Conservation (phyloP, 441 rosid species). For the Pelargonium myrrhifolium region DNA sequence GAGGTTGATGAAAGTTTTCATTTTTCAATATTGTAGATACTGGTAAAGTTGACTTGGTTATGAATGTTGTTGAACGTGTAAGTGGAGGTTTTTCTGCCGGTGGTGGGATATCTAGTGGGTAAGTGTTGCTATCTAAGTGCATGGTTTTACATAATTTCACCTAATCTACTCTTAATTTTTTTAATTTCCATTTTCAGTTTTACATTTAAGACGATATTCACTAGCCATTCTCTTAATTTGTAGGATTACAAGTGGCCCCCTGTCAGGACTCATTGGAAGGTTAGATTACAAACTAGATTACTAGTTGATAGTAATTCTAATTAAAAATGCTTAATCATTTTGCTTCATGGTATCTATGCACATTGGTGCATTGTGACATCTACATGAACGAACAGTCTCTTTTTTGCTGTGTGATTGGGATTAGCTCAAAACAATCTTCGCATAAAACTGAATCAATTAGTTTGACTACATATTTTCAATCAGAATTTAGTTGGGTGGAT, state of each 20-base stretch:
- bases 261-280: constrained; percentile 88
- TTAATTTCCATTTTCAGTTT: constrained; percentile 11
- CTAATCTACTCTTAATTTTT: constrained; percentile 11
- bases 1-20: neutral
- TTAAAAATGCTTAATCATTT: neutral
- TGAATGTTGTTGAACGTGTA: constrained; percentile 20
- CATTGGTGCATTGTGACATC: too few relatives aligned
- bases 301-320: neutral
- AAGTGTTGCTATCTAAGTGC: constrained; percentile 26
- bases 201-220: constrained; percentile 9
- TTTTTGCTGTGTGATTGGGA: too few relatives aligned
- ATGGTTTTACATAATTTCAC: constrained; percentile 5
- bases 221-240: constrained; percentile 20
- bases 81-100: constrained; percentile 26
- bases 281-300: constrained; percentile 18
- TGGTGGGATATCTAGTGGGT: constrained; percentile 44
- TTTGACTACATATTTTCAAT: too few relatives aligned
- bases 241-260: constrained; percentile 86
- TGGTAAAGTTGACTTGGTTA: constrained; percentile 4
- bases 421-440: too few relatives aligned
- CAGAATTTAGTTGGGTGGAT: too few relatives aligned
- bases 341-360: neutral
- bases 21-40: neutral
- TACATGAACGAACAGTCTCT: too few relatives aligned
- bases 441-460: too few relatives aligned